Conservation (phyloP, 2,329 filamentous ascomycete species). For the Knufia petricola region DNA sequence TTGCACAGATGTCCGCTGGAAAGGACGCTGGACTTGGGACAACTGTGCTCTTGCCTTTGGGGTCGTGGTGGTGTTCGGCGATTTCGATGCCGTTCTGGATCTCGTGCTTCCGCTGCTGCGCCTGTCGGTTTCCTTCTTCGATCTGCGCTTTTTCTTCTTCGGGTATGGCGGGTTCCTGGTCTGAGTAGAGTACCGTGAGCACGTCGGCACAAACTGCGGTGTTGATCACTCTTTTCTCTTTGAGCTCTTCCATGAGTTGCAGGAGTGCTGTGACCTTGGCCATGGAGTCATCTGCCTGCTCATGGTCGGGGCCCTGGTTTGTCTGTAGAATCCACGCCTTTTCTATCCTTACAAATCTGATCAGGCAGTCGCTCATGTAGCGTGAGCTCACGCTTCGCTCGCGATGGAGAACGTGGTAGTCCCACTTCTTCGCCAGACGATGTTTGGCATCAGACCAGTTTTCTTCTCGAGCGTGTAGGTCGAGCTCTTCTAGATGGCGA, state of each 20-base stretch:
- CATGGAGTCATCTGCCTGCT: slow-evolving; percentile 7
- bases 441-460: slow-evolving; percentile 16
- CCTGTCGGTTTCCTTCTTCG: neutral
- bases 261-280: slow-evolving; percentile 14
- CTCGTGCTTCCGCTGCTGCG: neutral
- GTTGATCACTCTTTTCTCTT: slow-evolving; percentile 15
- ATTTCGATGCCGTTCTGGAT: neutral
- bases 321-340: slow-evolving; percentile 11
- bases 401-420: slow-evolving; percentile 19
- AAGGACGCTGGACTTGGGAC: neutral
- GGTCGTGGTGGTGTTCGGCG: neutral
- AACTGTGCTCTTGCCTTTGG: neutral
- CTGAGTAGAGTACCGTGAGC: slow-evolving; percentile 1
- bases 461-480: slow-evolving; percentile 12
- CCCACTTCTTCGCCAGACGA: slow-evolving; percentile 19
- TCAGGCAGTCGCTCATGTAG: slow-evolving; percentile 21
- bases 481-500: slow-evolving; percentile 19
- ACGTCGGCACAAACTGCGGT: slow-evolving; percentile 15
- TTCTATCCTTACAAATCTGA: slow-evolving; percentile 22
- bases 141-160: slow-evolving; percentile 2
- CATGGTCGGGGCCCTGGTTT: neutral
- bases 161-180: neutral
- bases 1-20: slow-evolving; percentile 8
- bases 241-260: slow-evolving; percentile 14
- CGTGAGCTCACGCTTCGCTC: slow-evolving; percentile 18